Evolutionary conservation across 352 stramenopile genomes (phyloP).

Genomic region (Phytophthora vignae): DNA sequence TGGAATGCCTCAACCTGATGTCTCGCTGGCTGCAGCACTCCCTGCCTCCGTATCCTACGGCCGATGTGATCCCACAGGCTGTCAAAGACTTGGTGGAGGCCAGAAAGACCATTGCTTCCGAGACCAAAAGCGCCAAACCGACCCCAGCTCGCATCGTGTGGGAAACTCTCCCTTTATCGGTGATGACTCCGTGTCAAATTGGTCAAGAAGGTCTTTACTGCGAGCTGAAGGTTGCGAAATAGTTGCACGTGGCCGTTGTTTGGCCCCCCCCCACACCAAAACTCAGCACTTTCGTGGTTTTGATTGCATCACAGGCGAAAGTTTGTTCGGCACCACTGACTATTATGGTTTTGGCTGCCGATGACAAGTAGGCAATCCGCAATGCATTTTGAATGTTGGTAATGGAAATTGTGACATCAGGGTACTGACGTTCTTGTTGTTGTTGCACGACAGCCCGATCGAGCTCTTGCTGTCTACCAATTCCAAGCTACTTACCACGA

Average conservation of each 20-base stretch:
- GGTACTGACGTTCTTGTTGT: background rate
- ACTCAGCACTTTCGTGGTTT: background rate
- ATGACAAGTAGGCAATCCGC: conserved; percentile 54
- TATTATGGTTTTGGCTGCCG: conserved; percentile 52
- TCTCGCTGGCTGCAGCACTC: conserved; percentile 45
- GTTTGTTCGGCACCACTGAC: conserved; percentile 44
- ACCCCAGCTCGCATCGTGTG: conserved; percentile 24
- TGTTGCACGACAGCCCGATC: conserved; percentile 35
- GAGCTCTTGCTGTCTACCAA: conserved; percentile 61
- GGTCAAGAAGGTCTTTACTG: conserved; percentile 44
- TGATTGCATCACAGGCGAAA: conserved; percentile 35
- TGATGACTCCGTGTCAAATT: conserved; percentile 48
- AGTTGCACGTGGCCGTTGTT: background rate
- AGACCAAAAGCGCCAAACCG: conserved; percentile 12
- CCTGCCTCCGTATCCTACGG: conserved; percentile 25
- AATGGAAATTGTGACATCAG: background rate
- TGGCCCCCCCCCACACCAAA: background rate
- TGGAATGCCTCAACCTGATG: conserved; percentile 62
- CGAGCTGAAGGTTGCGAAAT: conserved; percentile 47
- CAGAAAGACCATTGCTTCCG: background rate
- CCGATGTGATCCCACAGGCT: background rate
- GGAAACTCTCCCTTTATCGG: conserved; percentile 43
- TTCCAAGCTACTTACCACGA: conserved; percentile 52
- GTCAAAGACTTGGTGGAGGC: conserved; percentile 9
- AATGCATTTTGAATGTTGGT: background rate